These are phyloP conservation scores for Penicillium pulvis DNA, from an alignment of 495 filamentous ascomycete genomes.

Conservation along the genomic window DNA sequence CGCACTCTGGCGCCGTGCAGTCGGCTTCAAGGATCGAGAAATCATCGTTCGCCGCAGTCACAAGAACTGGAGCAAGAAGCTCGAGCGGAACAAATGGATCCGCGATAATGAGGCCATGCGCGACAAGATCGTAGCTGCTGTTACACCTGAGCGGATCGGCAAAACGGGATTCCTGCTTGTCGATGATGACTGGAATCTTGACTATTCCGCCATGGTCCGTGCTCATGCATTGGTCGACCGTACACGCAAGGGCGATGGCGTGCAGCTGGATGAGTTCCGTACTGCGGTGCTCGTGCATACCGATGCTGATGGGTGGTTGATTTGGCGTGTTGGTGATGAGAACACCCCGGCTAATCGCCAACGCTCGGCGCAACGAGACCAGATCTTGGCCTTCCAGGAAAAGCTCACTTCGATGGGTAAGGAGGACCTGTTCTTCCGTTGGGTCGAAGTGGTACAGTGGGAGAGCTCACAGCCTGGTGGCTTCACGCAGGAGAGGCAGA, in stretches of 20 bases:
- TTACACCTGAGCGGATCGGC: slow-evolving; percentile 59
- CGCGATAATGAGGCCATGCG: slow-evolving; percentile 48
- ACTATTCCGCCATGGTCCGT: slow-evolving; percentile 72
- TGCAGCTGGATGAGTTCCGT: slow-evolving; percentile 56
- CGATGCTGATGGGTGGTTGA: slow-evolving; percentile 66
- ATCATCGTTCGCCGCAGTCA: slow-evolving; percentile 72
- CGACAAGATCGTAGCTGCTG: slow-evolving; percentile 61
- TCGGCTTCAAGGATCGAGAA: slow-evolving; percentile 72
- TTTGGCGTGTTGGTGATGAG: slow-evolving; percentile 56
- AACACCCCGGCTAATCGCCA: slow-evolving; percentile 54
- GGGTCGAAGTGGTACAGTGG: slow-evolving; percentile 83
- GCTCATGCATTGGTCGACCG: slow-evolving; percentile 62
- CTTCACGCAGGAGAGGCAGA: slow-evolving; percentile 69
- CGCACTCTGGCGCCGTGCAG: slow-evolving; percentile 64
- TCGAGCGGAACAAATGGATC: slow-evolving; percentile 47
- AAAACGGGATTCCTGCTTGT: slow-evolving; percentile 82
- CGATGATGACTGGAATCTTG: slow-evolving; percentile 77
- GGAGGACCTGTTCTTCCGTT: slow-evolving; percentile 80
- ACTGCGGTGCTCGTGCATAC: slow-evolving; percentile 67
- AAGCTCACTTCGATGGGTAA: slow-evolving; percentile 70
- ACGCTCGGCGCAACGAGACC: slow-evolving; percentile 48
- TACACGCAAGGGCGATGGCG: slow-evolving; percentile 47
- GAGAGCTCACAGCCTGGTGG: slow-evolving; percentile 74
- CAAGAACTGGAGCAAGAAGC: slow-evolving; percentile 33
- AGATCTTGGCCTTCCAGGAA: slow-evolving; percentile 72